Evolutionary conservation across 495 filamentous ascomycete genomes (phyloP), one percentile per base, ranked within the genome.

Genomic region (Copromyces sp.): DNA sequence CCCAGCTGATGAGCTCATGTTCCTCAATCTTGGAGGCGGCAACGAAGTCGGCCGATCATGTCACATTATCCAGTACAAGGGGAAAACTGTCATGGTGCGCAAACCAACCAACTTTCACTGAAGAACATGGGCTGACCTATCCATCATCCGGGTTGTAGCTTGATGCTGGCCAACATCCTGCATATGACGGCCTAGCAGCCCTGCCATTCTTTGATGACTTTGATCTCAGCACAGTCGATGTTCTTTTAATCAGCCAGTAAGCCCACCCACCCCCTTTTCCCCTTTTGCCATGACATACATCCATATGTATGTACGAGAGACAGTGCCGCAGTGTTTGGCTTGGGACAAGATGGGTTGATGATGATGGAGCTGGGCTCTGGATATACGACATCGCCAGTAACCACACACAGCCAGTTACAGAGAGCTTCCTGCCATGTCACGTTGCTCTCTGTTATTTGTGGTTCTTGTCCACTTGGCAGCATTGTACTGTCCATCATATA

Each of bases 171-270:
- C 93, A 97, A 82, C 95, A 98, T 77, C 94, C 95, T 47, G 95
- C 93, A n/a, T 97, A 97, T 79, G 95, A 98, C 74, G 95, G 95
- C 9, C 90, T 98, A 69, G 92, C 94, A 17, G 91, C 93, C 44
- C 89, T 99, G 9, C 95, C 95, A 0, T 99, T 97, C 85, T 99
- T 97, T 79, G 95, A 99, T 79, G 94, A 99, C 78, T 99, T 98
- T 79, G 95, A 99, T 80, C 84, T 99, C 40, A 97, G 95, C 81
- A 97, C 92, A 7, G 95, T 99, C 47, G 96, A 99, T 82, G 91
- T 99, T 75, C 91, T 98, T 68, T 84, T 99, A 65, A 97, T 99
- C 76, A 97, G 93, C 88, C 95, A 99, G 94, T 97, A 93, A 89
- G 94, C 69, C 70, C 40, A 69, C 80, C 24, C 24, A 24, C 24